phyloP scores from a whole-genome alignment of 225 moss, liverwort and hornwort genomes.

The Asterella californica region DNA sequence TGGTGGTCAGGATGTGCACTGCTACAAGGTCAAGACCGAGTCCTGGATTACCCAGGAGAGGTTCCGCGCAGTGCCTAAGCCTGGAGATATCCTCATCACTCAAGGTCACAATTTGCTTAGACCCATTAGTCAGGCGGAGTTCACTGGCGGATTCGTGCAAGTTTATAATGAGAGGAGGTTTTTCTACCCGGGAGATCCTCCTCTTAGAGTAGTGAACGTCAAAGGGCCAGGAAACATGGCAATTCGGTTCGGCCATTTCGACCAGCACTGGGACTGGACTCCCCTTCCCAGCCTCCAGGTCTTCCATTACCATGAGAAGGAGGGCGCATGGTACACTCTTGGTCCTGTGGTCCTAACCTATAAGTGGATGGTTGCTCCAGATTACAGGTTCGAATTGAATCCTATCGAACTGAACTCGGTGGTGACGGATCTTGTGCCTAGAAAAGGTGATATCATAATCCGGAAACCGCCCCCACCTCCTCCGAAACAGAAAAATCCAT shows the following conservation, averaged over 20 bases:
- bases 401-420: background rate
- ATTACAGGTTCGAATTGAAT: background rate
- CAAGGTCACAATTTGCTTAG: background rate
- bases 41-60: slow-evolving; percentile 2
- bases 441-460: slow-evolving; percentile 9
- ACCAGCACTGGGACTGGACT: slow-evolving; percentile 5
- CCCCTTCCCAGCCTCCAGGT: background rate
- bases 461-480: background rate
- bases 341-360: slow-evolving; percentile 1
- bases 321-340: slow-evolving; percentile 9
- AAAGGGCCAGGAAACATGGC: slow-evolving; percentile 18
- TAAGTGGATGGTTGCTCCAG: slow-evolving; percentile 3
- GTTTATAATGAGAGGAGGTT: slow-evolving; percentile 10
- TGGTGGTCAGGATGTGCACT: slow-evolving; percentile 7
- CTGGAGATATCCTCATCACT: slow-evolving; percentile 24
- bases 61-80: slow-evolving; percentile 15
- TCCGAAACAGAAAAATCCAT: background rate
- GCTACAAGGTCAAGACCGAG: slow-evolving; percentile 1
- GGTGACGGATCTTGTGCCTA: background rate
- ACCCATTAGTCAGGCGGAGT: background rate
- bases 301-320: slow-evolving; percentile 12
- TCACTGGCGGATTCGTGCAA: background rate
- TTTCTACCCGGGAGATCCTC: slow-evolving; percentile 20
- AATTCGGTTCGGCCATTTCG: slow-evolving; percentile 13
- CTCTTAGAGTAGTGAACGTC: slow-evolving; percentile 8